Evolutionary conservation across 129 eudicot genomes (phyloP).

Genomic region (Centaurea solstitialis): DNA sequence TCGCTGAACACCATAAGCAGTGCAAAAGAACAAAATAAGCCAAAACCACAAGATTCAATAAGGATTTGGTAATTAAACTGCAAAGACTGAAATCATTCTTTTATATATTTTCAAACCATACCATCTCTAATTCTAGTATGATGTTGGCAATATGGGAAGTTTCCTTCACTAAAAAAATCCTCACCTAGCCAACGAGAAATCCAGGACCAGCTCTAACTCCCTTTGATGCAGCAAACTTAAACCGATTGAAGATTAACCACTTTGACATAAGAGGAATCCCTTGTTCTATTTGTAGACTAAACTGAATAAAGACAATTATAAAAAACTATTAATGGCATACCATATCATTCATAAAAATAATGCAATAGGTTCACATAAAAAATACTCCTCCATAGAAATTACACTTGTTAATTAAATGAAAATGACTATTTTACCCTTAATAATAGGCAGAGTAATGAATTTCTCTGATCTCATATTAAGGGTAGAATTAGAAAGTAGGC

Average conservation of each 20-base stretch:
- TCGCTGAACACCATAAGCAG: not conserved
- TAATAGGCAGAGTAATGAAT: not conserved
- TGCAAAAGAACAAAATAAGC: not conserved
- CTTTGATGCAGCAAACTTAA: constrained; percentile 85
- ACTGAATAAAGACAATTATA: constrained; percentile 45
- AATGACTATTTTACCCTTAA: not conserved
- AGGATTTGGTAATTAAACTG: not conserved
- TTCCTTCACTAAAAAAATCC: not conserved
- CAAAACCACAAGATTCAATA: not conserved
- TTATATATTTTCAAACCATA: not conserved
- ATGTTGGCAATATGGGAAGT: not conserved
- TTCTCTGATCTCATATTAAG: not conserved
- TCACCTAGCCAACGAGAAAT: constrained; percentile 87
- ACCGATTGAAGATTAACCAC: constrained; percentile 90
- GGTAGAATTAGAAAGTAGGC: not conserved
- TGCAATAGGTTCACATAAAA: not conserved
- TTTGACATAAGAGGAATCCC: constrained; percentile 85
- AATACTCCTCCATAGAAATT: not conserved
- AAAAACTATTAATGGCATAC: not conserved
- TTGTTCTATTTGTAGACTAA: constrained; percentile 90
- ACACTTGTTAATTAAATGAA: not conserved
- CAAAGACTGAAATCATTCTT: not conserved
- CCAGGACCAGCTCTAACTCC: constrained; percentile 86
- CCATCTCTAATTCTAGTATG: constrained; percentile 12
- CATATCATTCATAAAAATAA: not conserved